phyloP scores from a whole-genome alignment of 2,329 filamentous ascomycete species.

The Apiospora phragmitis region DNA sequence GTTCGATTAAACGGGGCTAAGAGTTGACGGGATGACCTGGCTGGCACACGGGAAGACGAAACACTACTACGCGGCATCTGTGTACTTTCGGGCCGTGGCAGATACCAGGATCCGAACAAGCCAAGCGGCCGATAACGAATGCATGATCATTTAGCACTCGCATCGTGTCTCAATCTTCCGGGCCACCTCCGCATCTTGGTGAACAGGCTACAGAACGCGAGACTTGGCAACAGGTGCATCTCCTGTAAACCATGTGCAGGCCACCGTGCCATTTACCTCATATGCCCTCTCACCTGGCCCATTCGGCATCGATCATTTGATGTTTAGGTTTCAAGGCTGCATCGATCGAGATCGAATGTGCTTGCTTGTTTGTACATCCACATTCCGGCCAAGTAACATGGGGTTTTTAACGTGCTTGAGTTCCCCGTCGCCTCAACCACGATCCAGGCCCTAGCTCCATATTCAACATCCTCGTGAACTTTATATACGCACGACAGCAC shows the following conservation, averaged over 20 bases:
- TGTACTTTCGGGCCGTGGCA: not conserved
- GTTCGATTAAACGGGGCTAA: not conserved
- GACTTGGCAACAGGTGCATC: not conserved
- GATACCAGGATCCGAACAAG: not conserved
- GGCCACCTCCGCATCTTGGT: not conserved
- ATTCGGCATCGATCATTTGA: not conserved
- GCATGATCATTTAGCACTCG: not conserved
- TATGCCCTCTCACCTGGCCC: not conserved
- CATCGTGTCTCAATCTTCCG: not conserved
- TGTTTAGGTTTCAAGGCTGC: not conserved
- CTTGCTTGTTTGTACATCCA: not conserved
- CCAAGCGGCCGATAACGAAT: conserved; percentile 1
- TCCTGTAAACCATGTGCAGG: not conserved
- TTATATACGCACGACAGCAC: not conserved
- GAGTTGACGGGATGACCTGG: not conserved
- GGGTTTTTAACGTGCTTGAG: not conserved
- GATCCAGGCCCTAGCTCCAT: not conserved
- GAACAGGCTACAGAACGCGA: not conserved
- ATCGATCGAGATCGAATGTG: not conserved
- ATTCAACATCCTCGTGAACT: not conserved
- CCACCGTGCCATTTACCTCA: not conserved
- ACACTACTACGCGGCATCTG: not conserved
- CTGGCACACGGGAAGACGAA: conserved; percentile 4
- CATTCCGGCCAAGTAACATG: not conserved
- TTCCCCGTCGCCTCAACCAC: not conserved